Base-by-base conservation (phyloP, 768 basidiomycete species). In the Lactifluus volemus region DNA sequence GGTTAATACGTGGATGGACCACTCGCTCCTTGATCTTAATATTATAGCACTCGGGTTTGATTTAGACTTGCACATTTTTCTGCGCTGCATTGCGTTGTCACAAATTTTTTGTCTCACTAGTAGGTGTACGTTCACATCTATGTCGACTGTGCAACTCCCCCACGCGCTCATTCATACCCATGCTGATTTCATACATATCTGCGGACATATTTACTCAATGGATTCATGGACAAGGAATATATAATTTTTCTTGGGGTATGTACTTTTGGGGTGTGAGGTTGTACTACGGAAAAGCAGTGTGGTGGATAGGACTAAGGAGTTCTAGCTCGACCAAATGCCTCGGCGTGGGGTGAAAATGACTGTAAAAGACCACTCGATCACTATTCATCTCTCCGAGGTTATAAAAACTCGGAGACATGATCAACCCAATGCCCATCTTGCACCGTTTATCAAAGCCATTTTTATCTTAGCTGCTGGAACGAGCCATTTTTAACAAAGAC, bases 181-280 rank as follows among this genome's bases (percentile, higher is more conserved):
- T 29, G 39, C 53, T 29, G 19, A 42, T 53, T 17, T 30, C 25
- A 25, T 42, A 48, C 45, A 45, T 19, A 57, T 44, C 17, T n/a
- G 3, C 4, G 29, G 53, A 50, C 39, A 41, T 15, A 4, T 17
- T 48, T 38, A n/a, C n/a, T 55, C 30, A n/a, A 9, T 7, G 15
- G 10, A 19, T 29, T 10, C 38, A 41, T 29, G 19, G 38, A 32
- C 12, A 12, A 5, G 17, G 5, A 36, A 47, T 51, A 48, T 49
- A 53, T 39, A 42, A 5, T 10, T 38, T 38, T 49, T n/a, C 17
- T 39, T 29, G 25, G 49, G 42, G 77, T 11, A 76, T 25, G 3
- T 44, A 9, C 7, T 44, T 44, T 44, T 42, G 3, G 6, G 17
- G n/a, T 19, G 6, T n/a, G 38, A 38, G 10, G 44, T 44, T 19